These are phyloP conservation scores for Nannizziopsis arthrosporioides DNA, from an alignment of 2,329 filamentous ascomycete species.

Conservation along the genomic window DNA sequence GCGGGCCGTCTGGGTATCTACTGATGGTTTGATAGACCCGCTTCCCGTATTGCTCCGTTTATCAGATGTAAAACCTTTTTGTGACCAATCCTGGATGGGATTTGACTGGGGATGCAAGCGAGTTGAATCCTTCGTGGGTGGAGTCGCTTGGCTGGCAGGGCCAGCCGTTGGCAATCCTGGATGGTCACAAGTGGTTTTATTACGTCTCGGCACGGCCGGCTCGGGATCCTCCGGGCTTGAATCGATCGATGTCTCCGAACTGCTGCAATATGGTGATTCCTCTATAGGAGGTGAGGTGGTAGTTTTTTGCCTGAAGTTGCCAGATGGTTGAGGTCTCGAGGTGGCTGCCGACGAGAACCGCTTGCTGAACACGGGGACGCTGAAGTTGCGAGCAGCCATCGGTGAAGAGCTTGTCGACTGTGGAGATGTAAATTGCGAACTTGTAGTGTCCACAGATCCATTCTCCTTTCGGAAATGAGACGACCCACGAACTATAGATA, in stretches of 20 bases:
- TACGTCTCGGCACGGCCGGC: not conserved
- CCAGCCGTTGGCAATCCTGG: not conserved
- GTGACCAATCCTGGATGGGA: not conserved
- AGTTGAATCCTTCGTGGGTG: not conserved
- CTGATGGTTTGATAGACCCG: not conserved
- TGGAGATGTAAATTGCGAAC: not conserved
- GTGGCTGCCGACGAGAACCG: constrained; percentile 4
- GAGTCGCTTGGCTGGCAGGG: not conserved
- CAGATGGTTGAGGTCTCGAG: not conserved
- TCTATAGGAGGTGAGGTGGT: not conserved
- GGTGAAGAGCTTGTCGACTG: not conserved
- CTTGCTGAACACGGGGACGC: constrained; percentile 32
- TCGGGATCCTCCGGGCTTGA: not conserved
- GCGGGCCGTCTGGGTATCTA: not conserved
- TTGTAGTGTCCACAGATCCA: not conserved
- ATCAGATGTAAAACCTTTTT: constrained; percentile 12
- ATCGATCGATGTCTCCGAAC: constrained; percentile 6
- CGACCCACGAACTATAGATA: constrained; percentile 6
- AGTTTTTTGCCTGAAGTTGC: not conserved
- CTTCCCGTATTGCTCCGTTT: not conserved
- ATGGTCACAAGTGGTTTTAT: not conserved
- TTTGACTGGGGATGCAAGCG: not conserved
- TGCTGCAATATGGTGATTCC: not conserved
- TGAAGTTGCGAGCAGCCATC: constrained; percentile 32
- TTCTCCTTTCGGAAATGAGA: not conserved